Percentiles rank a stretch among this genome's conserved stretches.
These are phyloP conservation scores for Brettanomyces nanus DNA, from an alignment of 805 yeast species.

Conservation along the genomic window DNA sequence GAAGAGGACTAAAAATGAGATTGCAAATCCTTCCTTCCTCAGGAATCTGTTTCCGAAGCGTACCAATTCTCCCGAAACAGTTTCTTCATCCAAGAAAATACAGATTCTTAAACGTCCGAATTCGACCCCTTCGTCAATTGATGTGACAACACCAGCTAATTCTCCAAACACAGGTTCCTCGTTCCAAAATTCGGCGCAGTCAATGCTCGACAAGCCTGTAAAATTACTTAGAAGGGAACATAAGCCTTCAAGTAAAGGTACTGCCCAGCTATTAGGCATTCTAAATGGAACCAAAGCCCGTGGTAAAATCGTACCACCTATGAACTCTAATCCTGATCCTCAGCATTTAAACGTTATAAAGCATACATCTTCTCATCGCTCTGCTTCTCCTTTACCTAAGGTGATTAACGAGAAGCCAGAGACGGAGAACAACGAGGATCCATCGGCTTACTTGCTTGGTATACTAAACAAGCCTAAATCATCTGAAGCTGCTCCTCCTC, in stretches of 20 bases:
- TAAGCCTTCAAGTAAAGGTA: too few relatives aligned
- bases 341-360: too few relatives aligned
- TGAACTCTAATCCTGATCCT: neutral
- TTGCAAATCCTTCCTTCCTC: neutral
- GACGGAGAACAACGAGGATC: neutral
- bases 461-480: slow-evolving; percentile 7
- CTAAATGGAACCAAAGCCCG: slow-evolving; percentile 10
- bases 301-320: neutral
- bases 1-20: neutral
- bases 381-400: neutral
- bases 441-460: slow-evolving; percentile 5
- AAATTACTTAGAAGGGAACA: too few relatives aligned
- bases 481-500: neutral
- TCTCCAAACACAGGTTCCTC: too few relatives aligned
- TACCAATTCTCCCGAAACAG: too few relatives aligned
- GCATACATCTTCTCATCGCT: too few relatives aligned
- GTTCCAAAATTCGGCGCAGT: too few relatives aligned
- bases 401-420: neutral
- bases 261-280: slow-evolving; percentile 25
- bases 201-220: too few relatives aligned
- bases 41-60: neutral
- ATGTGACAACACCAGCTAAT: too few relatives aligned
- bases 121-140: too few relatives aligned
- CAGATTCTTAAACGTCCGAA: neutral
- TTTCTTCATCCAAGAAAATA: too few relatives aligned